Evolutionary conservation across 768 basidiomycete genomes (phyloP).

Genomic region (Cantharellus anzutake): DNA sequence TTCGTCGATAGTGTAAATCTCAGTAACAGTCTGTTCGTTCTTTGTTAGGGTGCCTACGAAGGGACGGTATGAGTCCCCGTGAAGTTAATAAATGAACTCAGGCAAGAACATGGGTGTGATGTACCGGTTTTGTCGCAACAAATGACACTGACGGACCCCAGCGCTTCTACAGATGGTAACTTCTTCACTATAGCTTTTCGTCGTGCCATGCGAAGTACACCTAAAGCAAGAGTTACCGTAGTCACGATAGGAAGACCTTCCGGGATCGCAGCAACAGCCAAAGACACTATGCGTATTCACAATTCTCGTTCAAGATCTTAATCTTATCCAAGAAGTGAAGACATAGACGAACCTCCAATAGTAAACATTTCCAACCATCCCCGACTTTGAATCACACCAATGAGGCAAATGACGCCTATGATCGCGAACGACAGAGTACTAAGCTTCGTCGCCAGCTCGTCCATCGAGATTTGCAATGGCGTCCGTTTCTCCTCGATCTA

Average conservation of each 20-base stretch:
- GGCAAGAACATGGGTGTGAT: slow-evolving; percentile 7
- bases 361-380: slow-evolving; percentile 98
- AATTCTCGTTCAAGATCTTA: slow-evolving; percentile 3
- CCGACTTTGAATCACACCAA: slow-evolving; percentile 70
- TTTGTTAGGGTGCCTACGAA: slow-evolving; percentile 66
- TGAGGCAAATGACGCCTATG: slow-evolving; percentile 82
- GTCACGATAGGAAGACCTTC: slow-evolving; percentile 95
- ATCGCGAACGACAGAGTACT: slow-evolving; percentile 84
- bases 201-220: slow-evolving; percentile 84
- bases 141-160: slow-evolving; percentile 92
- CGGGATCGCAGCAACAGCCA: slow-evolving; percentile 96
- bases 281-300: slow-evolving; percentile 42
- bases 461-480: slow-evolving; percentile 85
- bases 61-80: background rate
- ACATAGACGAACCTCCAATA: slow-evolving; percentile 56
- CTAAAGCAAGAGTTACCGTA: slow-evolving; percentile 88
- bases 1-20: slow-evolving; percentile 79
- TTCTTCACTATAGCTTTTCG: slow-evolving; percentile 96
- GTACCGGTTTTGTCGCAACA: slow-evolving; percentile 92
- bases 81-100: background rate
- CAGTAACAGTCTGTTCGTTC: slow-evolving; percentile 89
- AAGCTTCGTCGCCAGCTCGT: slow-evolving; percentile 84
- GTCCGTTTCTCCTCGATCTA: slow-evolving; percentile 77
- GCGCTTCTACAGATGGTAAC: slow-evolving; percentile 80
- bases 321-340: slow-evolving; percentile 1